Conservation (phyloP, 2,329 filamentous ascomycete genomes). For the Stachybotrys chlorohalonatus region DNA sequence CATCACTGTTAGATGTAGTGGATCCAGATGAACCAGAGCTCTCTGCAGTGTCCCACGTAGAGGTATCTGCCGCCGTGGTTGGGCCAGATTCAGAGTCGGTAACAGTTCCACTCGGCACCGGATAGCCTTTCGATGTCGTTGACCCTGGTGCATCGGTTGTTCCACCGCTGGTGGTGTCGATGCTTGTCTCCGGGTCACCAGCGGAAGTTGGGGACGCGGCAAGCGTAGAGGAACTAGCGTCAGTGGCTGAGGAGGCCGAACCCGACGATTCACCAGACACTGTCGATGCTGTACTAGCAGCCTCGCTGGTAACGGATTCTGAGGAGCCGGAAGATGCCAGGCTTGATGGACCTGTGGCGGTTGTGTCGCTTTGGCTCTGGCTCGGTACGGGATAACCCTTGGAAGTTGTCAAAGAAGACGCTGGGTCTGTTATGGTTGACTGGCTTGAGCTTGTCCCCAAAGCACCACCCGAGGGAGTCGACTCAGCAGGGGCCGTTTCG, state of each 20-base stretch:
- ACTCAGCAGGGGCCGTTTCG: background rate
- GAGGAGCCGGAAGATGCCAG: background rate
- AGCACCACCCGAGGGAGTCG: background rate
- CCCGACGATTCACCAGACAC: too few relatives aligned
- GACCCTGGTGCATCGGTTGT: background rate
- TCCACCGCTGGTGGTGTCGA: background rate
- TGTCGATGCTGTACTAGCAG: background rate
- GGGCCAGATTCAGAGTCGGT: background rate
- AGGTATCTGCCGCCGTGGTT: background rate
- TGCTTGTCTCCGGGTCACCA: background rate
- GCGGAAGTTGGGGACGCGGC: background rate
- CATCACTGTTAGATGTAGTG: background rate
- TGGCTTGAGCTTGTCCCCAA: background rate
- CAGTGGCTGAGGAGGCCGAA: background rate
- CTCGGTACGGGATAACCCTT: background rate
- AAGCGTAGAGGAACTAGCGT: background rate
- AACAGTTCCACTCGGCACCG: background rate
- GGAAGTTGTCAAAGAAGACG: background rate
- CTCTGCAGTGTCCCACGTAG: background rate
- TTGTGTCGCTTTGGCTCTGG: background rate
- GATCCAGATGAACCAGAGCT: background rate
- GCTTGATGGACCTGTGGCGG: background rate
- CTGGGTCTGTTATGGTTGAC: background rate
- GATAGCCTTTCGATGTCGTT: background rate
- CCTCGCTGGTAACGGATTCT: background rate